Percentiles rank a stretch among this genome's conserved stretches.
Conservation (phyloP, 2,329 filamentous ascomycete genomes). For the Aspergillus niger region DNA sequence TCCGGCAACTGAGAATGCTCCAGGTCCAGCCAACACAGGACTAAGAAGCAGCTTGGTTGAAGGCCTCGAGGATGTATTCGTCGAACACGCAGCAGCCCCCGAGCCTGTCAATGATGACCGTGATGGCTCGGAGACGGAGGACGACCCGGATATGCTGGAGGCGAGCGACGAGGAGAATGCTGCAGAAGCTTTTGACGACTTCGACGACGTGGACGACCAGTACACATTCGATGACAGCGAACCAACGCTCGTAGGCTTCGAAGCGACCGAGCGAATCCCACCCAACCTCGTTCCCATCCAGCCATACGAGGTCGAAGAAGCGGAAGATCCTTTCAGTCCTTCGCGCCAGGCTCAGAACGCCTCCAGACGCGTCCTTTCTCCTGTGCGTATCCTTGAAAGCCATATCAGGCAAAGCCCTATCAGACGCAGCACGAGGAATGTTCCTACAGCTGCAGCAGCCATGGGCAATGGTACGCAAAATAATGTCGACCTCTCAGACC, state of each 20-base stretch:
- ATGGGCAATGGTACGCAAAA: neutral
- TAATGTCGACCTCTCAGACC: neutral
- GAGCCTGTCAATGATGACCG: neutral
- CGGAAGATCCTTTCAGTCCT: constrained; percentile 16
- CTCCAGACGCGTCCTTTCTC: neutral
- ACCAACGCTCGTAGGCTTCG: constrained; percentile 21
- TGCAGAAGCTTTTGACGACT: neutral
- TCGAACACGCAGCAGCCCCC: constrained; percentile 7
- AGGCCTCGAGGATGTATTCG: constrained; percentile 25
- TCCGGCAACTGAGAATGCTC: neutral
- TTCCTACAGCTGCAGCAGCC: neutral
- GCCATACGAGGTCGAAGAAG: constrained; percentile 26
- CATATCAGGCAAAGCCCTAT: neutral
- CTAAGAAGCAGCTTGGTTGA: constrained; percentile 9
- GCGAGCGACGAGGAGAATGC: neutral
- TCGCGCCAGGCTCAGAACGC: neutral
- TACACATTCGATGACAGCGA: constrained; percentile 25
- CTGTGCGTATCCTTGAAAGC: neutral
- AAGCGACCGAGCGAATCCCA: constrained; percentile 14
- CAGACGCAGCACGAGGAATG: neutral
- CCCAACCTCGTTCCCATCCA: constrained; percentile 17
- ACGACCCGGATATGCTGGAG: constrained; percentile 1
- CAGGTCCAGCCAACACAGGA: neutral
- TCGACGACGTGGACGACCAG: constrained; percentile 13
- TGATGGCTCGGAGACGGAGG: constrained; percentile 4